Conservation (phyloP, 2,329 filamentous ascomycete genomes). For the Fusarium sp. region DNA sequence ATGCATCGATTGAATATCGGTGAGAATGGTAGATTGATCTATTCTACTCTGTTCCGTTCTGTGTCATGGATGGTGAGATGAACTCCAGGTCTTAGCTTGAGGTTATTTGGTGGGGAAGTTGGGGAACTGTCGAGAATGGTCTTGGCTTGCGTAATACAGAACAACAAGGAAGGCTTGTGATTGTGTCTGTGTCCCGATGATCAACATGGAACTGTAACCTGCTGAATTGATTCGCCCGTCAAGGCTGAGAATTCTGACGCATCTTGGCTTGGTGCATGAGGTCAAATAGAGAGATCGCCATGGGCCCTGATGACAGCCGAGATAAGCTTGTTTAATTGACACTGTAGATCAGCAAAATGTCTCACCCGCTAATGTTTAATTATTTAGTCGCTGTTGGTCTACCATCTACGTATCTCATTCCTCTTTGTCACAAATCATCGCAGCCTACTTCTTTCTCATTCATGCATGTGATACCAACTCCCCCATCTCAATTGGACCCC, state of each 20-base stretch:
- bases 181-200: not conserved
- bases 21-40: fast-evolving
- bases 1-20: not conserved
- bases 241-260: fast-evolving
- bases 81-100: not conserved
- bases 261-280: not conserved
- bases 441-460: not conserved
- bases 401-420: not conserved
- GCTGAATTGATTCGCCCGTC: not conserved
- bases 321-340: not conserved
- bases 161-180: not conserved
- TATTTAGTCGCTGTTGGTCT: too few species aligned
- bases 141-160: not conserved
- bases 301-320: not conserved
- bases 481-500: not conserved
- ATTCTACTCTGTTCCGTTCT: not conserved
- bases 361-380: not conserved
- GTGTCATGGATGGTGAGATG: not conserved
- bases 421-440: not conserved
- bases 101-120: conserved; percentile 4
- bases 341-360: not conserved
- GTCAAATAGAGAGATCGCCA: not conserved
- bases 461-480: not conserved
- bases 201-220: not conserved
- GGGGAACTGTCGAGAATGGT: conserved; percentile 8